Evolutionary conservation across 768 basidiomycete genomes (phyloP).

Genomic region (Rhizopogon vesiculosus): DNA sequence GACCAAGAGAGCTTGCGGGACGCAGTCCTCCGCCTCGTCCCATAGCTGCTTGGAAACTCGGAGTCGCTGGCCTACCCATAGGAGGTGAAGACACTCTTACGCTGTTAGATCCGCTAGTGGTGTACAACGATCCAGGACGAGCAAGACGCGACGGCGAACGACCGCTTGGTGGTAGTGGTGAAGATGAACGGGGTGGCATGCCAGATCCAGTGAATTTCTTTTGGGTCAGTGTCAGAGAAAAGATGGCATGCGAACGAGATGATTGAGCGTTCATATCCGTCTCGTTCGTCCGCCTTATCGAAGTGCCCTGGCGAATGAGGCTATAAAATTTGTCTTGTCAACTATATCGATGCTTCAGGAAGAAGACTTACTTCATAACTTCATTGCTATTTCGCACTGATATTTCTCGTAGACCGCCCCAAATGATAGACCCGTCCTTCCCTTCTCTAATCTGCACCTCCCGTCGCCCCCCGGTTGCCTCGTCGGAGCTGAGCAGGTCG

Average conservation of each 20-base stretch:
- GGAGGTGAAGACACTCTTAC: conserved; percentile 70
- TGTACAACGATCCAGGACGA: conserved; percentile 78
- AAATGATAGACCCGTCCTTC: conserved; percentile 94
- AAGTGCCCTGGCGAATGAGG: conserved; percentile 83
- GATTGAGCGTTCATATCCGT: conserved; percentile 99
- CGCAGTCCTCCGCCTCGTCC: conserved; percentile 61
- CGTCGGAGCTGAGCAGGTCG: conserved; percentile 81
- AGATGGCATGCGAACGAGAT: conserved; percentile 97
- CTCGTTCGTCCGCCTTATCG: conserved; percentile 90
- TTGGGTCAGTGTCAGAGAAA: conserved; percentile 91
- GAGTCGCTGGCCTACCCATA: conserved; percentile 72
- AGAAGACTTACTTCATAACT: conserved; percentile 80
- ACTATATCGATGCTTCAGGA: conserved; percentile 2
- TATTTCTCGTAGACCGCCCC: conserved; percentile 93
- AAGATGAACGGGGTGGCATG: conserved; percentile 67
- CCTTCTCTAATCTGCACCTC: conserved; percentile 97
- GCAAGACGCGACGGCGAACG: conserved; percentile 76
- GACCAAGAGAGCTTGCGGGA: conserved; percentile 77
- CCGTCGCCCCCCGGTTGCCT: conserved; percentile 58
- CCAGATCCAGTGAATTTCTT: conserved; percentile 77
- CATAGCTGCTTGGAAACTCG: conserved; percentile 75
- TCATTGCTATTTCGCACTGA: conserved; percentile 78
- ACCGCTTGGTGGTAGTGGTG: conserved; percentile 68
- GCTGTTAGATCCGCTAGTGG: conserved; percentile 29
- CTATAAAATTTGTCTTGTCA: conserved; percentile 35